Evolutionary conservation across 2,329 filamentous ascomycete genomes (phyloP).

Genomic region (Tolypocladium capitatum): DNA sequence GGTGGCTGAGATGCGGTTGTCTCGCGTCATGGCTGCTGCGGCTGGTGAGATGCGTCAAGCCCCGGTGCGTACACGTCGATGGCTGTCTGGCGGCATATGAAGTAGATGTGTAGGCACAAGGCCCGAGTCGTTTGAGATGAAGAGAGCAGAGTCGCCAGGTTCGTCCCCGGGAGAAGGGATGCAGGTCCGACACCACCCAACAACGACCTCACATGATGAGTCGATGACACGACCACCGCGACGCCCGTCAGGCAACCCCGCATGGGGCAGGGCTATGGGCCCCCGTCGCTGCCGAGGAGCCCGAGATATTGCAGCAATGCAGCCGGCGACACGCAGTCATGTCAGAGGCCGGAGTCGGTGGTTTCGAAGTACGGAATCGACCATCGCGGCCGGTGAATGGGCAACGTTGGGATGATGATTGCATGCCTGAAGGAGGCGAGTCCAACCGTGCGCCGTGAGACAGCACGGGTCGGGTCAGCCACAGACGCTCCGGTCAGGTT

Average conservation of each 20-base stretch:
- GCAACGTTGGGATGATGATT: neutral
- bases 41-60: neutral
- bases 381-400: neutral
- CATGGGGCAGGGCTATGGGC: neutral
- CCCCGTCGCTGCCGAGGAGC: neutral
- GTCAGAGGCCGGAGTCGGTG: neutral
- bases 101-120: neutral
- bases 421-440: too few species aligned
- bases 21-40: slow-evolving; percentile 2
- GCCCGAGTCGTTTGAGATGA: neutral
- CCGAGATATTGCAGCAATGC: neutral
- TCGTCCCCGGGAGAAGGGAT: neutral
- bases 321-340: neutral
- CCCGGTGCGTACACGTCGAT: neutral
- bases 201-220: neutral
- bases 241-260: neutral
- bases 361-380: too few species aligned
- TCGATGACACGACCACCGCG: neutral
- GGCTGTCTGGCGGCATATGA: neutral
- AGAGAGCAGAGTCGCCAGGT: neutral
- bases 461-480: too few species aligned
- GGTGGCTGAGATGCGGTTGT: slow-evolving; percentile 26
- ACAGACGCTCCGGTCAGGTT: too few species aligned
- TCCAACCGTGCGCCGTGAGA: too few species aligned
- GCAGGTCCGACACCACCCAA: neutral